phyloP scores from a whole-genome alignment of 176 grass and related monocot genomes.

The Oryza longistaminata region DNA sequence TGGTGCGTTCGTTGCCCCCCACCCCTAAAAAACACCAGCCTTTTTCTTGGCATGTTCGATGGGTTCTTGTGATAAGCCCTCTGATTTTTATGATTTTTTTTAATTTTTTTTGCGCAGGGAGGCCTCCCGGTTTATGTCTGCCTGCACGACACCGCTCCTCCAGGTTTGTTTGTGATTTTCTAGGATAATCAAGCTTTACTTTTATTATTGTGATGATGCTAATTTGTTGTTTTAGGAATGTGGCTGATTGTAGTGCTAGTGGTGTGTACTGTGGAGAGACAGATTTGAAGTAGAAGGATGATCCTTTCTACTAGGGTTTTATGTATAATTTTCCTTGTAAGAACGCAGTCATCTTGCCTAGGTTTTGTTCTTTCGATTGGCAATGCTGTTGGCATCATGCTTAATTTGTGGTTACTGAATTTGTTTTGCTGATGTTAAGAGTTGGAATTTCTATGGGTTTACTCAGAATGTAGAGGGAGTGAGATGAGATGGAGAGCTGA shows the following conservation, averaged over 20 bases:
- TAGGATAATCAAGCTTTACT: not conserved
- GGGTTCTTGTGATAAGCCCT: not conserved
- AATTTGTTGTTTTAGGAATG: not conserved
- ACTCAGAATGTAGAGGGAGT: not conserved
- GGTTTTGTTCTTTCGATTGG: constrained; percentile 4
- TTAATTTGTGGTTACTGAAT: not conserved
- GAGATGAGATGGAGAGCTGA: no score
- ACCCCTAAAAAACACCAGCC: not conserved
- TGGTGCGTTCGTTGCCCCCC: not conserved
- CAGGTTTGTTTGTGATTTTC: constrained; percentile 23
- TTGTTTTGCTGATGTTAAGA: not conserved
- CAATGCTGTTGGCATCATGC: not conserved
- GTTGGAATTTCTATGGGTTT: not conserved
- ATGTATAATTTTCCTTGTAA: not conserved
- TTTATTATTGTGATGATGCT: not conserved
- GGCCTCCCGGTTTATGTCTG: constrained; percentile 44
- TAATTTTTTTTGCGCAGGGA: constrained; percentile 14
- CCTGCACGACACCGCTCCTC: constrained; percentile 40
- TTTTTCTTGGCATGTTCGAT: not conserved
- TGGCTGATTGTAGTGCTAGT: not conserved
- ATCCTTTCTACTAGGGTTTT: not conserved
- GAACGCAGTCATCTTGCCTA: not conserved
- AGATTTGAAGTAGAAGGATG: not conserved
- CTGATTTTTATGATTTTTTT: not conserved
- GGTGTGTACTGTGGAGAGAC: not conserved